phyloP scores from a whole-genome alignment of 768 basidiomycete species.

The Rhizopogon salebrosus region DNA sequence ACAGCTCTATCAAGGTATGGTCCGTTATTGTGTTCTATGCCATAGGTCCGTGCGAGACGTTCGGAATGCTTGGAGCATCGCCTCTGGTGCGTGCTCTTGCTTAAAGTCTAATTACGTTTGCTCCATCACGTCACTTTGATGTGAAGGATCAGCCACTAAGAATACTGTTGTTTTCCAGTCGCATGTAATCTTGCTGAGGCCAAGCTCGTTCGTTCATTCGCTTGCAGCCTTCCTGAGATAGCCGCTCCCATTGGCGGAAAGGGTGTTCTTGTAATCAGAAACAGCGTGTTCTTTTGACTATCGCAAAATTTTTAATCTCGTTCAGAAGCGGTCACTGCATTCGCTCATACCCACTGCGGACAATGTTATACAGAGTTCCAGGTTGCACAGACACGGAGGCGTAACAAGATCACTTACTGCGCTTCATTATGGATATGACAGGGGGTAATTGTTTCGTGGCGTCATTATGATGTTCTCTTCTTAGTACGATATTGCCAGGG shows the following conservation, averaged over 20 bases:
- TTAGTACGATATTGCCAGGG: background rate
- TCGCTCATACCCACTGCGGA: background rate
- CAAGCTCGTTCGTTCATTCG: background rate
- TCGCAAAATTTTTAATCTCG: background rate
- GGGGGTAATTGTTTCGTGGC: constrained; percentile 2
- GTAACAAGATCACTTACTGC: constrained; percentile 7
- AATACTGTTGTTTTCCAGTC: background rate
- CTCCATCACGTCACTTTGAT: constrained; percentile 28
- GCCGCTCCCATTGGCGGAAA: background rate
- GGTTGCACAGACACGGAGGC: background rate
- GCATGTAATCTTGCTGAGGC: background rate
- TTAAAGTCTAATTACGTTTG: constrained; percentile 34
- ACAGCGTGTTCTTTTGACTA: background rate
- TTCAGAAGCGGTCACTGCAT: too few relatives aligned
- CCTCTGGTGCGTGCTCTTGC: constrained; percentile 27
- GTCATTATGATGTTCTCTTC: background rate
- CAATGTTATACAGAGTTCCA: background rate
- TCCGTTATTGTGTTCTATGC: constrained; percentile 16
- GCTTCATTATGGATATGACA: constrained; percentile 14
- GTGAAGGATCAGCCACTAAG: constrained; percentile 3
- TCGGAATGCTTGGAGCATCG: constrained; percentile 13
- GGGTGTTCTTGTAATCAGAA: background rate
- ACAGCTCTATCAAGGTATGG: constrained; percentile 12
- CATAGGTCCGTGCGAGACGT: constrained; percentile 9
- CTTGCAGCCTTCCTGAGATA: background rate